These are phyloP conservation scores for Prinsepia uniflora DNA, from an alignment of 306 rosid genomes.

Conservation along the genomic window DNA sequence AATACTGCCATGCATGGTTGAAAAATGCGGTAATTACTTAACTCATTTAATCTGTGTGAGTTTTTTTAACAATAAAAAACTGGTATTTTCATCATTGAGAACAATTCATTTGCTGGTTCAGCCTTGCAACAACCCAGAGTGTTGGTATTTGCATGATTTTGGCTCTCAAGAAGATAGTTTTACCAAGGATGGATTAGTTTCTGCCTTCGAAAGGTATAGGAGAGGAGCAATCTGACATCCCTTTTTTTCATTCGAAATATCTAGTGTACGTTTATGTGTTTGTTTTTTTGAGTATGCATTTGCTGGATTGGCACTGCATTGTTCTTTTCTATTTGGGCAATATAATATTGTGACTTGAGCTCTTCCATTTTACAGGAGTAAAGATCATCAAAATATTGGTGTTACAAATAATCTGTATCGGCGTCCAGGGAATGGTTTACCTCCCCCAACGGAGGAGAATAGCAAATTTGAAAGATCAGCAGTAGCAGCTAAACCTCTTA, in stretches of 20 bases:
- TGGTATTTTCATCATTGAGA: not conserved
- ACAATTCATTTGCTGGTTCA: conserved; percentile 31
- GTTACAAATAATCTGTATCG: conserved; percentile 55
- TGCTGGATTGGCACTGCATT: not conserved
- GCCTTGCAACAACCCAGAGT: conserved; percentile 98
- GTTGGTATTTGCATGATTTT: conserved; percentile 85
- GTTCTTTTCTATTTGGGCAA: not conserved
- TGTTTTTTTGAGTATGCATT: not conserved
- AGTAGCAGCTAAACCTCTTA: conserved; percentile 48
- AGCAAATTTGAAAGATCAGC: conserved; percentile 28
- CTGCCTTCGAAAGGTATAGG: conserved; percentile 75
- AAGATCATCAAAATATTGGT: conserved; percentile 77
- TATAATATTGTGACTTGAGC: conserved; percentile 22
- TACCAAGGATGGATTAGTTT: conserved; percentile 83
- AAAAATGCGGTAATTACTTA: conserved; percentile 65
- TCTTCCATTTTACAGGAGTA: conserved; percentile 58
- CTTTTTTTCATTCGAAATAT: conserved; percentile 4
- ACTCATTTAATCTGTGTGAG: not conserved
- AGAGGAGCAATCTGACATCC: conserved; percentile 2
- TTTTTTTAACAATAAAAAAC: not conserved
- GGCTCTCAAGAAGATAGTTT: conserved; percentile 93
- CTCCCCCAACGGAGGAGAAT: conserved; percentile 65
- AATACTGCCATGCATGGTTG: conserved; percentile 98
- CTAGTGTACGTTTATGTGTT: not conserved
- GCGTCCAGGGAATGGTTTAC: conserved; percentile 62